Evolutionary conservation across 306 rosid species (phyloP).

Genomic region (Ceratonia siliqua): DNA sequence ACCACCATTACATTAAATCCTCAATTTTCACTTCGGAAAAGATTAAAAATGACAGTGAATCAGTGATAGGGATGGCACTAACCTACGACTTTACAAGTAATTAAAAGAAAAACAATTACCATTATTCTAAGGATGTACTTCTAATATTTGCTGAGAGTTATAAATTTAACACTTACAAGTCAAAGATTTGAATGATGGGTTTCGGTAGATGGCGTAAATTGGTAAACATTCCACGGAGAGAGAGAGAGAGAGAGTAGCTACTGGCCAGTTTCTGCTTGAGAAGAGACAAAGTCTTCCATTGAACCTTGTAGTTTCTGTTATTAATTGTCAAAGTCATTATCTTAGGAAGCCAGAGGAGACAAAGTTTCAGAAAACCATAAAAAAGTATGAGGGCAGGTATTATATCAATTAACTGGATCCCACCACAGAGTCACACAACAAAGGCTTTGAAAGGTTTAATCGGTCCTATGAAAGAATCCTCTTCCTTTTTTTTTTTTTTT

Average conservation of each 20-base stretch:
- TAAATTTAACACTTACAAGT: slow-evolving; percentile 17
- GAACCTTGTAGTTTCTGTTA: not conserved
- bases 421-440: not conserved
- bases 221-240: too few species aligned
- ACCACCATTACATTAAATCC: slow-evolving; percentile 4
- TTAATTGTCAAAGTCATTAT: not conserved
- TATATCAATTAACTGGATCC: slow-evolving; percentile 17
- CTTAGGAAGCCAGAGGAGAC: slow-evolving; percentile 12
- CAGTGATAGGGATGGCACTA: slow-evolving; percentile 7
- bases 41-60: slow-evolving; percentile 6
- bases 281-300: slow-evolving; percentile 31
- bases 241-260: too few species aligned
- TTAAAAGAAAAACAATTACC: not conserved
- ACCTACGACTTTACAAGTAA: not conserved
- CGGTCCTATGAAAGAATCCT: too few species aligned
- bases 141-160: not conserved
- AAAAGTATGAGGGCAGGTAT: not conserved
- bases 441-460: not conserved
- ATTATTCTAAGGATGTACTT: not conserved
- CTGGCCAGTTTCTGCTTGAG: too few species aligned
- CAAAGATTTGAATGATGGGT: slow-evolving; percentile 22
- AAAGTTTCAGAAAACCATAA: not conserved
- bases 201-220: slow-evolving; percentile 27
- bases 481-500: too few species aligned
- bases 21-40: not conserved